Evolutionary conservation across 1,139 yeast genomes (phyloP), one percentile per base, ranked within the genome.

Genomic region (Taiozyma sp.): DNA sequence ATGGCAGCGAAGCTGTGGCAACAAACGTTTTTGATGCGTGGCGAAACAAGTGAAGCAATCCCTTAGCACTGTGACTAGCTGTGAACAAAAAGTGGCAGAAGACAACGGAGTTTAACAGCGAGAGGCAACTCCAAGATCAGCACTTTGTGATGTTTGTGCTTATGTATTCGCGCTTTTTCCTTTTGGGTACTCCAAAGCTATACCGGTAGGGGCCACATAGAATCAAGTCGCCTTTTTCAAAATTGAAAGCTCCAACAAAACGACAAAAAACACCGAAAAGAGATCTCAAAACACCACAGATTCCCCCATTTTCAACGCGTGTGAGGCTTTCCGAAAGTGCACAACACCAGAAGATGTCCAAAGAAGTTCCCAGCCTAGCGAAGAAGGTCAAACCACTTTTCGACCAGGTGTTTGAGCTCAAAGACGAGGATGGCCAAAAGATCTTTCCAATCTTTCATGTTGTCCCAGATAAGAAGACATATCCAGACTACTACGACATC

Each of bases 401-500:
- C 55, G 79, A 76, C 47, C 71, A 71, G 42, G 63, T 81, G 45
- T 75, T 75, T 55, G 65, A 66, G 47, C 63, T 80, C 56, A 70
- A 69, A 46, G 84, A 81, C 62, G 68, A 68, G 11, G 70, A 68
- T 26, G 54, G 56, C 14, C 58, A 58, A 41, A 51, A 48, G 35
- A 58, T 61, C 42, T 56, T 50, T 28, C 56, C 55, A 7, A 60
- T 61, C 67, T 73, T 53, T 76, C 74, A 44, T 74, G 81, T 37
- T 75, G 71, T 81, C 42, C 87, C 87, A 1, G 74, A 76, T 46
- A 72, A 62, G 56, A 75, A 75, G 44, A 74, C 75, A 51, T 83
- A 83, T 34, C 91, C 93, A 2, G 87, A 85, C 59, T 86, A 86
- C 66, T 86, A 86, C 44, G 74, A 81, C 43, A 74, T 85, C 42